Evolutionary conservation across 768 basidiomycete genomes (phyloP).

Genomic region (Podaxis sp.): DNA sequence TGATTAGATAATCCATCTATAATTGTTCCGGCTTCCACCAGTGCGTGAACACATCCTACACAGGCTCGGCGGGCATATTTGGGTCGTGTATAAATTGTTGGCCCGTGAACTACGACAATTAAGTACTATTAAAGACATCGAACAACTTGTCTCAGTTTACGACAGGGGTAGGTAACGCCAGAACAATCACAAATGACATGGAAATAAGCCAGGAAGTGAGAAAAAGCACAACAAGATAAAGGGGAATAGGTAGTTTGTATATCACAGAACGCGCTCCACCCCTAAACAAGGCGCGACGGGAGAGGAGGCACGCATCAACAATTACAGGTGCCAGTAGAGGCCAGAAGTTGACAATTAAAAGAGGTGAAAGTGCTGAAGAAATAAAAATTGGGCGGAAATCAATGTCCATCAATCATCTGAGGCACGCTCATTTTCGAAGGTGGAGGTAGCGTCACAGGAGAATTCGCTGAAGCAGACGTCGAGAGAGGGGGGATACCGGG

Average conservation of each 20-base stretch:
- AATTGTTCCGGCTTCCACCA: too few species aligned
- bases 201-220: background rate
- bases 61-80: too few species aligned
- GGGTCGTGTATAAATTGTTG: too few species aligned
- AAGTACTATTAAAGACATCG: too few species aligned
- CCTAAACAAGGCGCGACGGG: background rate
- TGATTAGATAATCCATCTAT: too few species aligned
- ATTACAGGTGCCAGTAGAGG: background rate
- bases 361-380: background rate
- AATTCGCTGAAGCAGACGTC: conserved; percentile 6
- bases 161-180: too few species aligned
- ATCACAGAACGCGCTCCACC: background rate
- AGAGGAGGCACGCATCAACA: background rate
- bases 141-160: too few species aligned
- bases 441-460: conserved; percentile 22
- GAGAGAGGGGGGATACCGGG: conserved; percentile 10
- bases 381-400: background rate
- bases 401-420: conserved; percentile 40
- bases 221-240: background rate
- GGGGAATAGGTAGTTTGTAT: background rate
- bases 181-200: too few species aligned
- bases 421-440: conserved; percentile 43
- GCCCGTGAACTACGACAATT: too few species aligned
- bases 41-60: too few species aligned
- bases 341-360: background rate